phyloP scores from a whole-genome alignment of 495 filamentous ascomycete species.

The Aspergillus homomorphus region DNA sequence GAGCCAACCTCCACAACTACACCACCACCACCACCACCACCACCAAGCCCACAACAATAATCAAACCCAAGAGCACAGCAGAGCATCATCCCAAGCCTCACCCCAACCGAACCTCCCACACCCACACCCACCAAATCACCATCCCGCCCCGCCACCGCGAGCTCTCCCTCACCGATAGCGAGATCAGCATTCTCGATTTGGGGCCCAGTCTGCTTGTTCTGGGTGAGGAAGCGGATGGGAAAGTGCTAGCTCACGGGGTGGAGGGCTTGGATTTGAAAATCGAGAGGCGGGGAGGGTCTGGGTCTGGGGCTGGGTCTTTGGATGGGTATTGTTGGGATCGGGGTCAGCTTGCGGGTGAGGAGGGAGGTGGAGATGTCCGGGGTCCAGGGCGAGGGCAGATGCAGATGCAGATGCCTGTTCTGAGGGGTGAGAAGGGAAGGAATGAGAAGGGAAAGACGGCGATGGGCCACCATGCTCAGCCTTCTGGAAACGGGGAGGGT shows the following conservation, averaged over 20 bases:
- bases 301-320: slow-evolving; percentile 6
- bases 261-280: no score
- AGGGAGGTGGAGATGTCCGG: slow-evolving; percentile 6
- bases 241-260: no score
- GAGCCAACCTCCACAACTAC: neutral
- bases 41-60: neutral
- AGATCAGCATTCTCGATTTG: slow-evolving; percentile 32
- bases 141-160: slow-evolving; percentile 4
- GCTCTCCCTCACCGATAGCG: slow-evolving; percentile 23
- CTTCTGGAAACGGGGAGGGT: no score
- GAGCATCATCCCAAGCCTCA: neutral
- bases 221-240: neutral
- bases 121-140: neutral
- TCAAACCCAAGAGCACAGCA: neutral
- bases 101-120: neutral
- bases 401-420: neutral
- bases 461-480: no score
- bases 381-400: neutral
- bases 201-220: slow-evolving; percentile 18
- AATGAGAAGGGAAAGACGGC: neutral
- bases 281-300: slow-evolving; percentile 4
- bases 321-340: slow-evolving; percentile 5
- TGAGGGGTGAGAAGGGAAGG: neutral
- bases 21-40: neutral
- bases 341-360: slow-evolving; percentile 9